Base-by-base conservation (phyloP, 129 eudicot genomes). In the Glebionis coronaria region DNA sequence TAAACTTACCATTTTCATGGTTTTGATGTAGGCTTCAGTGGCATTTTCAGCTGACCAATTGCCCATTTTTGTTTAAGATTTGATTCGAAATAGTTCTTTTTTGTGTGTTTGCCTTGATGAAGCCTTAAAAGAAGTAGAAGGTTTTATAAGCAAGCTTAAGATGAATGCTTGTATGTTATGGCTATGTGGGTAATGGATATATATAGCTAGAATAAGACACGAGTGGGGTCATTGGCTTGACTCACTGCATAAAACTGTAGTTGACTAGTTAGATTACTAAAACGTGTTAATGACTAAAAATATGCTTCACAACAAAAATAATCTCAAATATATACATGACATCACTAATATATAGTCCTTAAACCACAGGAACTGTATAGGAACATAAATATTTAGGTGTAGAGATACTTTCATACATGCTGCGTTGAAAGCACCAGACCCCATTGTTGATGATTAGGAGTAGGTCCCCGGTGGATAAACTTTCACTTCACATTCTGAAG, bases 41-140 rank as follows among this genome's bases (percentile, higher is more conserved):
- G 97, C 98, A 66, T 88, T 86, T 81, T 93, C 98, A 78, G 97
- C 98, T 65, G 98, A 88, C 98, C 98, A 93, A 76, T 66, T 78
- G 69, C 65, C 87, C 91, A 86, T 92, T 67, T 79, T 81, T 72
- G 3, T 67, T 35, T 6, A 4, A 62, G n/a, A n/a, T n/a, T n/a
- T n/a, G n/a, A n/a, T n/a, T n/a, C n/a, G n/a, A n/a, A n/a, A n/a
- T n/a, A n/a, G n/a, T n/a, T n/a, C n/a, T n/a, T n/a, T 51, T 57
- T 57, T 76, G 14, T 65, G 35, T 44, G n/a, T 9, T 57, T 63
- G 61, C 59, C 67, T 63, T 51, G 63, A 56, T 59, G 65, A 58
- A 61, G 69, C 35, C 5, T 69, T 68, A 61, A 15, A 23, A 76
- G 64, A 68, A 55, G 58, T 3, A 62, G 71, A 44, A 57, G 67